Conservation (phyloP, 768 basidiomycete species). For the Tubosaeta brunneosetosa region DNA sequence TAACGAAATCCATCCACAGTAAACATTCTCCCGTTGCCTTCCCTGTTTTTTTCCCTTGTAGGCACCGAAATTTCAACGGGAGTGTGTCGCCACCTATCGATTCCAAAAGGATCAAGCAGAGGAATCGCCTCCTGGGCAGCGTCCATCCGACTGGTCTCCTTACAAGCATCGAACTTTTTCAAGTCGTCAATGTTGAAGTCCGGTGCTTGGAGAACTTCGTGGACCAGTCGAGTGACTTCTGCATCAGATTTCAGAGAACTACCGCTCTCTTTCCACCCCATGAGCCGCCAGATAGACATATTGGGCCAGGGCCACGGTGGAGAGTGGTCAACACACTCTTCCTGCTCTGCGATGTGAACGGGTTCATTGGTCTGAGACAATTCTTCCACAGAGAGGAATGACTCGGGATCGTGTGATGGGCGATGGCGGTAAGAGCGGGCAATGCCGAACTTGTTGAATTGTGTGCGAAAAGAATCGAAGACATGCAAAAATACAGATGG, state of each 20-base stretch:
- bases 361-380: neutral
- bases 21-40: neutral
- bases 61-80: neutral
- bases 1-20: slow-evolving; percentile 10
- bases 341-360: neutral
- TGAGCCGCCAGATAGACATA: neutral
- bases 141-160: neutral
- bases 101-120: neutral
- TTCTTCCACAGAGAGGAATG: neutral
- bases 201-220: neutral
- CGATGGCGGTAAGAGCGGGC: neutral
- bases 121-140: neutral
- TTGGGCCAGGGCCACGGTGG: neutral
- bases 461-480: neutral
- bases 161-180: neutral
- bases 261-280: neutral
- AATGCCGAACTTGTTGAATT: neutral
- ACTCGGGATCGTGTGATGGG: neutral
- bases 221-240: neutral
- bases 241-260: neutral
- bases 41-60: neutral
- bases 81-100: neutral
- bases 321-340: no score
- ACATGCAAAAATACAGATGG: neutral
- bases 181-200: neutral